A percentile compares a stretch with the other conserved stretches of the same genome.
phyloP scores from a whole-genome alignment of 495 filamentous ascomycete genomes.

The Delitschia confertaspora region DNA sequence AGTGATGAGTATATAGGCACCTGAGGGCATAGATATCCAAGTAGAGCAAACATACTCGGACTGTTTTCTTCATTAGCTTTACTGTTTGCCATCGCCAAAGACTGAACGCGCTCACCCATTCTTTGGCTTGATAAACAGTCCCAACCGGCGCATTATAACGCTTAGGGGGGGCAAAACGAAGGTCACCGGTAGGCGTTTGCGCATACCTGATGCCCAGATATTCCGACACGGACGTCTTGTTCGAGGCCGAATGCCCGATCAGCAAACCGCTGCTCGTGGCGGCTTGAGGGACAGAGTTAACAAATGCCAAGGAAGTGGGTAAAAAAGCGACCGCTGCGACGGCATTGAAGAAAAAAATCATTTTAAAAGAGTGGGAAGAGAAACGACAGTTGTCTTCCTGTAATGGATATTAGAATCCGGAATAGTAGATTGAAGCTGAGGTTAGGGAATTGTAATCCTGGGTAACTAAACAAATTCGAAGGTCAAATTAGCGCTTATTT shows the following conservation, averaged over 20 bases:
- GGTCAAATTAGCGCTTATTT: neutral
- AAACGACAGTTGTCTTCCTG: no score
- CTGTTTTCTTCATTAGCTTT: neutral
- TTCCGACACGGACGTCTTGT: slow-evolving; percentile 37
- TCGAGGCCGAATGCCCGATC: slow-evolving; percentile 38
- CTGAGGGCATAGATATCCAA: neutral
- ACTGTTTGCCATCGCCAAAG: neutral
- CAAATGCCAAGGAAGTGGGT: neutral
- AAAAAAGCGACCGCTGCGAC: no score
- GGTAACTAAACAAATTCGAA: no score
- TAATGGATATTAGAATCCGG: no score
- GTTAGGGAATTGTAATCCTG: no score
- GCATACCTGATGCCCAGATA: slow-evolving; percentile 46
- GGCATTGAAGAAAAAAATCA: no score
- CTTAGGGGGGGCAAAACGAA: slow-evolving; percentile 41
- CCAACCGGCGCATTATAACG: slow-evolving; percentile 23
- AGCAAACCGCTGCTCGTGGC: slow-evolving; percentile 36
- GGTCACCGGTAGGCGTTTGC: slow-evolving; percentile 38
- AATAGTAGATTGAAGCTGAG: no score
- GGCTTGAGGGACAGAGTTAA: neutral
- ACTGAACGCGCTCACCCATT: slow-evolving; percentile 1
- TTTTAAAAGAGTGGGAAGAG: no score
- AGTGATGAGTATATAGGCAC: neutral
- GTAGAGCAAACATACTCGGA: neutral
- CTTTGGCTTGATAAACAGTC: neutral